Evolutionary conservation across 208 protist genomes (phyloP).

Genomic region (Naegleria gruberi): DNA sequence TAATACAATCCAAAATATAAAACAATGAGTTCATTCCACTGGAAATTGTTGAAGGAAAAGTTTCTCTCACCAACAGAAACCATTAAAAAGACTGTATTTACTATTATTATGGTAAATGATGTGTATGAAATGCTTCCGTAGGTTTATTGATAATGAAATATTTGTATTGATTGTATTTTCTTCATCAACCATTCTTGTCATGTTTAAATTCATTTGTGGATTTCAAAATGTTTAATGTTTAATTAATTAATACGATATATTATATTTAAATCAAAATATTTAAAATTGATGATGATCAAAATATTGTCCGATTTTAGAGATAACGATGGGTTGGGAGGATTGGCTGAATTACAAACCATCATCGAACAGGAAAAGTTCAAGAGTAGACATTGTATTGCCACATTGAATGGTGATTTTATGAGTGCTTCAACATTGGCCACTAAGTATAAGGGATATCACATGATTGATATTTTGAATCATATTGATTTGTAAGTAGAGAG

Average conservation of each 20-base stretch:
- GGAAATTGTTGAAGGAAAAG: not conserved
- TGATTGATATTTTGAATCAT: slow-evolving; percentile 1
- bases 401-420: slow-evolving; percentile 16
- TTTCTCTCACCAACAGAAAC: not conserved
- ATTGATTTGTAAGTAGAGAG: not conserved
- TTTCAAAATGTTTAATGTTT: too few species aligned
- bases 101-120: not conserved
- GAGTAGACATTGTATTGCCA: not conserved
- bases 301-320: too few species aligned
- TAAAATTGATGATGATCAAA: too few species aligned
- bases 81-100: not conserved
- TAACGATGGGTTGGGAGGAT: not conserved
- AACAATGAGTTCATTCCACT: not conserved
- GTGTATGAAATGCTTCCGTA: not conserved
- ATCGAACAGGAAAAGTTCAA: not conserved
- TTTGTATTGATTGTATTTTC: too few species aligned
- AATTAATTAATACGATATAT: too few species aligned
- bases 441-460: not conserved
- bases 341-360: not conserved
- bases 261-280: too few species aligned
- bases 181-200: too few species aligned
- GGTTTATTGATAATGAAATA: not conserved
- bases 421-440: not conserved
- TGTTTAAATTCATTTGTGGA: too few species aligned
- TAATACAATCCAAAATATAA: not conserved